Conservation (phyloP, 2,329 filamentous ascomycete genomes). For the Mollisia scopiformis region DNA sequence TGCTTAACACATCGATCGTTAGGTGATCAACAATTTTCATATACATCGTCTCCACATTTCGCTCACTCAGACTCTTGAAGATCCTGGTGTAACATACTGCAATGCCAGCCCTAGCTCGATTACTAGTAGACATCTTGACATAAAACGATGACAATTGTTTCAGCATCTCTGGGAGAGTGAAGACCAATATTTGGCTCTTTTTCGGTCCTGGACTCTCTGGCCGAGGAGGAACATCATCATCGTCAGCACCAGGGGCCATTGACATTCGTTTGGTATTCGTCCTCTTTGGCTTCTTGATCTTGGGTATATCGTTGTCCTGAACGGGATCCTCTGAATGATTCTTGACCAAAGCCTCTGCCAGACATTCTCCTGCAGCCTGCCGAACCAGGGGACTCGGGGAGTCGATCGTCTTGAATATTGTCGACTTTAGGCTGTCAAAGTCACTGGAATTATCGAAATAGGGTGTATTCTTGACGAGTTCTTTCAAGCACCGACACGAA, state of each 20-base stretch:
- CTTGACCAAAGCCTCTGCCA: slow-evolving; percentile 83
- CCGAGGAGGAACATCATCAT: slow-evolving; percentile 69
- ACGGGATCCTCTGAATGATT: slow-evolving; percentile 68
- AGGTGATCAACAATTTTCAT: slow-evolving; percentile 79
- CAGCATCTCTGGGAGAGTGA: slow-evolving; percentile 78
- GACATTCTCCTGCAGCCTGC: slow-evolving; percentile 82
- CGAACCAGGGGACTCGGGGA: slow-evolving; percentile 74
- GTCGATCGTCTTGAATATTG: slow-evolving; percentile 86
- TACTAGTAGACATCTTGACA: slow-evolving; percentile 75
- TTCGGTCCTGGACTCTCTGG: slow-evolving; percentile 77
- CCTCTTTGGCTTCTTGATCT: slow-evolving; percentile 73
- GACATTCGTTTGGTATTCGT: slow-evolving; percentile 57
- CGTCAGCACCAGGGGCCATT: slow-evolving; percentile 67
- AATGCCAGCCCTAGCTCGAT: slow-evolving; percentile 79
- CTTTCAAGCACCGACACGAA: slow-evolving; percentile 78
- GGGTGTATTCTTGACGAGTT: slow-evolving; percentile 69
- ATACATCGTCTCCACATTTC: slow-evolving; percentile 82
- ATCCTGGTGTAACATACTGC: slow-evolving; percentile 86
- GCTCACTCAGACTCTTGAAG: slow-evolving; percentile 77
- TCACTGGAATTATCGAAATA: slow-evolving; percentile 90
- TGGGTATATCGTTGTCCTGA: slow-evolving; percentile 54
- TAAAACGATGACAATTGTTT: slow-evolving; percentile 82
- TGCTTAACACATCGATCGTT: slow-evolving; percentile 77
- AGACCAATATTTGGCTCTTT: slow-evolving; percentile 71
- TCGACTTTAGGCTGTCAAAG: slow-evolving; percentile 84